Evolutionary conservation across 139 green algal species (phyloP).

Genomic region (Chlamydomonas asymmetrica): DNA sequence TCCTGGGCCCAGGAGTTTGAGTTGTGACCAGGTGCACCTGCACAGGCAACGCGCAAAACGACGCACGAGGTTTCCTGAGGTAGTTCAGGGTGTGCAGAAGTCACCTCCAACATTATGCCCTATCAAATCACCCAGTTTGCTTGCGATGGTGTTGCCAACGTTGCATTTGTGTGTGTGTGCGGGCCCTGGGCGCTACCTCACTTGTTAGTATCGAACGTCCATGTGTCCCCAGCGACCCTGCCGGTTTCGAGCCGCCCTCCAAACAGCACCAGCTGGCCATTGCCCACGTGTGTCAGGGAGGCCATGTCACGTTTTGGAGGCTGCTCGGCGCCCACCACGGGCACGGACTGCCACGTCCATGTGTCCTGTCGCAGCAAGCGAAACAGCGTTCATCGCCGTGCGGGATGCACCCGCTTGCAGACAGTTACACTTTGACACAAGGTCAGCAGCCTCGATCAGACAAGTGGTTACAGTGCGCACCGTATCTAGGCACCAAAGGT

Average conservation of each 20-base stretch:
- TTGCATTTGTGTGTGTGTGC: no score
- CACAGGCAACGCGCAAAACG: neutral
- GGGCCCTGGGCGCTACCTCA: slow-evolving; percentile 31
- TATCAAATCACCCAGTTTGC: no score
- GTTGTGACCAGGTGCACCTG: slow-evolving; percentile 57
- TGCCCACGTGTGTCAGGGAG: slow-evolving; percentile 42
- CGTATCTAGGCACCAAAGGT: slow-evolving; percentile 74
- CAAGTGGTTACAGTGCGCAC: no score
- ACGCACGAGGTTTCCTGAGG: no score
- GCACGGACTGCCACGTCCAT: slow-evolving; percentile 64
- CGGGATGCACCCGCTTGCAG: no score
- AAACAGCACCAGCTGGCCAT: slow-evolving; percentile 62
- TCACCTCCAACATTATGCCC: no score
- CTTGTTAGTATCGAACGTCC: slow-evolving; percentile 62
- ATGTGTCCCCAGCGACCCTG: slow-evolving; percentile 62
- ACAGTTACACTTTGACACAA: no score
- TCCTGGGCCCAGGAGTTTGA: slow-evolving; percentile 32
- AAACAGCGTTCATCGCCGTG: no score
- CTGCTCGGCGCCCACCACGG: slow-evolving; percentile 7
- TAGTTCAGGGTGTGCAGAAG: no score
- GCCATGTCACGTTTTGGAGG: slow-evolving; percentile 65
- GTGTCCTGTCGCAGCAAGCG: slow-evolving; percentile 40
- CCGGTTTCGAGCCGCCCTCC: slow-evolving; percentile 62
- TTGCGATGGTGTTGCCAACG: no score
- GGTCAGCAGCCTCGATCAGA: no score